Evolutionary conservation across 129 eudicot species (phyloP).

Genomic region (Flaveria linearis): DNA sequence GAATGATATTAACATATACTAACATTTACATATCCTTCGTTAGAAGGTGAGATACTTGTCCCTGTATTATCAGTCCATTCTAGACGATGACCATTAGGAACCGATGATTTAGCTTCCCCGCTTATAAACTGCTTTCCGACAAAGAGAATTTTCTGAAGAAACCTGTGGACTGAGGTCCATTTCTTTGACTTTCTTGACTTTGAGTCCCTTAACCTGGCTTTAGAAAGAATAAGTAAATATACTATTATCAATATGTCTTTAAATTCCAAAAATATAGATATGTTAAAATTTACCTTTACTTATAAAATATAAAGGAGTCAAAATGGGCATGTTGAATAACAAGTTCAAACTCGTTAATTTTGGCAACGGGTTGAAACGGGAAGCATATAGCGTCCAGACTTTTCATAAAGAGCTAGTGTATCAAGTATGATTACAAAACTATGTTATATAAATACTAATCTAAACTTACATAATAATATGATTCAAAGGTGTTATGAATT

Average conservation of each 20-base stretch:
- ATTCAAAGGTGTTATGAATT: not conserved
- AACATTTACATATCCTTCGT: slow-evolving; percentile 43
- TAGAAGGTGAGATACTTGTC: slow-evolving; percentile 25
- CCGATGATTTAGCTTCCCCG: slow-evolving; percentile 38
- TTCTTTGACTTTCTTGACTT: slow-evolving; percentile 62
- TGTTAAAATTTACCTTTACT: not conserved
- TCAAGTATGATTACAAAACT: not conserved
- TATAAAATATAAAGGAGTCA: not conserved
- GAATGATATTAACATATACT: slow-evolving; percentile 20
- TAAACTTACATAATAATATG: too few relatives aligned
- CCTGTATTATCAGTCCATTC: slow-evolving; percentile 51
- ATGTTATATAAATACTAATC: too few relatives aligned
- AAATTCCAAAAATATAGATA: not conserved
- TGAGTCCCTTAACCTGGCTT: slow-evolving; percentile 69
- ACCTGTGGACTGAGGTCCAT: slow-evolving; percentile 47
- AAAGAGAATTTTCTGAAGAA: slow-evolving; percentile 71
- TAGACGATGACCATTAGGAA: slow-evolving; percentile 45
- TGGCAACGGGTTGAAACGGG: not conserved
- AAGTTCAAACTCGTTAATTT: not conserved
- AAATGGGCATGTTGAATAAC: not conserved
- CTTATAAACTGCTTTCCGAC: slow-evolving; percentile 61
- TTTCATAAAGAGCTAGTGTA: not conserved
- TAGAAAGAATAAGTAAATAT: slow-evolving; percentile 24
- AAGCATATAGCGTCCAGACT: too few relatives aligned
- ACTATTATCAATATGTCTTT: slow-evolving; percentile 17